Evolutionary conservation across 2,329 filamentous ascomycete species (phyloP), one percentile per base, ranked within the genome.

Genomic region (Tolypocladium cylindrosporum): DNA sequence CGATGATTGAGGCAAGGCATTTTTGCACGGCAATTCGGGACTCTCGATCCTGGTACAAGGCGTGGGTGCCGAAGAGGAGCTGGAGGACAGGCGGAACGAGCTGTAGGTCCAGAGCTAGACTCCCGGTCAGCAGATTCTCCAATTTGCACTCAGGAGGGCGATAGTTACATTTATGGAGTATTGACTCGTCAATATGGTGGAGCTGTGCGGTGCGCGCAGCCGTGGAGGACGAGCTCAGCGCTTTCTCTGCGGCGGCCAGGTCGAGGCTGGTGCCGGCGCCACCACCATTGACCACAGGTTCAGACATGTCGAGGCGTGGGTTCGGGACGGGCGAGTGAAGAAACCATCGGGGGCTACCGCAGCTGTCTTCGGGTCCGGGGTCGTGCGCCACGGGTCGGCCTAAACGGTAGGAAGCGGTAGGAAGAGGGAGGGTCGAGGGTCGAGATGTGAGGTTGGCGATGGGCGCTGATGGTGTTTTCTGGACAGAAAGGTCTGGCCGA

Each of bases 61-160:
- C 84, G 69, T 97, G 91, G 55, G 92, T 97, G 70, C 85, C 85
- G 75, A 97, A 93, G 39, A 99, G 83, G 40, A 91, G 77, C 61
- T 84, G 81, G 62, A 96, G 76, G 56, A 94, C 72, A 59, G 73
- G 71, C 55, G 78, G 74, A 57, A 84, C 74, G 56, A 80, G 71
- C 52, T 78, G 71, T 70, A 73, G 69, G 59, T 79, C 75, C 65
- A 80, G 70, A 60, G 75, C 80, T 81, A 64, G 45, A 61, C 43
- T 45, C 56, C 55, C 27, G 21, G 64, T 68, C 56, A 67, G 67
- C 60, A n/a, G 24, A 31, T 21, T 34, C 13, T 27, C 24, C 31
- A 40, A 61, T 56, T 57, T 34, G 57, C 27, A 54, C 27, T 37
- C 48, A 40, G 59, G 48, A 45, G 53, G 55, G 55, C 57, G 45